Conservation (phyloP, 495 filamentous ascomycete genomes). For the Talaromyces nanjingensis region DNA sequence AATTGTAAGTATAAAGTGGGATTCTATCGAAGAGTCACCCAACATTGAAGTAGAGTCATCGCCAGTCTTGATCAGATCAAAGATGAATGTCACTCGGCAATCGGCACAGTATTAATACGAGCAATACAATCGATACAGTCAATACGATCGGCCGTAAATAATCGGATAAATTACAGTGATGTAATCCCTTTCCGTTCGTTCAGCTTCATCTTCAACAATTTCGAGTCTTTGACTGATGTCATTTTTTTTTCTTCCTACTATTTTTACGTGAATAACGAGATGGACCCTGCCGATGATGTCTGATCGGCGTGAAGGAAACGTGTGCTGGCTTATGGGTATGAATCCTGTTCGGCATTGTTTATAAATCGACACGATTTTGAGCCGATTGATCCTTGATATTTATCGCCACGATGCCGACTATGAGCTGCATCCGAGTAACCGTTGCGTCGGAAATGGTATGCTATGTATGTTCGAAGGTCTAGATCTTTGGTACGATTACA, state of each 20-base stretch:
- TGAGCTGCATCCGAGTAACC: not conserved
- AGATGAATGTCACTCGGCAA: not conserved
- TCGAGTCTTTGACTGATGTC: not conserved
- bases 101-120: not conserved
- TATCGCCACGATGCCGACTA: not conserved
- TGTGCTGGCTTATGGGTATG: not conserved
- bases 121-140: not conserved
- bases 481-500: not conserved
- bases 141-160: not conserved
- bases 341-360: too few relatives aligned
- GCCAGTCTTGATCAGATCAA: not conserved
- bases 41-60: not conserved
- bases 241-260: not conserved
- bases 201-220: not conserved
- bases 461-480: not conserved
- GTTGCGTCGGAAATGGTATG: not conserved
- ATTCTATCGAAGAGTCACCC: too few relatives aligned
- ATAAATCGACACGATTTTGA: too few relatives aligned
- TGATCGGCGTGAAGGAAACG: not conserved
- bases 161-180: not conserved
- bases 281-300: not conserved
- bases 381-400: not conserved
- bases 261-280: not conserved
- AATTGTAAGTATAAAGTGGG: too few relatives aligned
- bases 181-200: not conserved